Evolutionary conservation across 164 flowering plant genomes (phyloP), one percentile per base, ranked within the genome.

Genomic region (Chimonanthus praecox): DNA sequence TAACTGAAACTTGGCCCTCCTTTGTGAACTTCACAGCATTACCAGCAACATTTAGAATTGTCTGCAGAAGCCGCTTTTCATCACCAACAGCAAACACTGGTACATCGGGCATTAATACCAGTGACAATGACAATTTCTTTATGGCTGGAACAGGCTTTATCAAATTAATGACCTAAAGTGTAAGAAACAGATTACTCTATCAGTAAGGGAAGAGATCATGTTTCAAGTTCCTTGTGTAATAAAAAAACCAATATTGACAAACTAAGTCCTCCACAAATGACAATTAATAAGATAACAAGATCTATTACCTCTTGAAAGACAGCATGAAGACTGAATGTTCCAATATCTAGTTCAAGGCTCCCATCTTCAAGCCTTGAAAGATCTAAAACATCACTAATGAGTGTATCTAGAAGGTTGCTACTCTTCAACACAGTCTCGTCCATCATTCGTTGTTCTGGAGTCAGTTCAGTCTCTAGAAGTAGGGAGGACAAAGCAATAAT

Each of bases 301-400:
- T 10, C 7, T 6, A 60, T 7, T 77, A 90, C 98, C 95, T 92
- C 95, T 72, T 68, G 85, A 75, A 94, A 87, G 9, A 88, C 78
- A 43, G 79, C 78, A 77, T 84, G 92, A 69, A 92, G 90, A 74
- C 83, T 87, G 74, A 92, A 94, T 16, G 85, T 80, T 70, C 83
- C 88, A 54, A 77, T 49, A 7, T 94, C 97, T 79, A 94, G 95
- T 78, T 86, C 87, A 81, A 94, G 88, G 80, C 94, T 94, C 45
- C 97, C 97, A 84, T 94, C 97, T 82, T 93, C 98, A 79, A 94
- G 95, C 83, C 88, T 89, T 71, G 98, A 94, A 72, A 94, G 90
- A 80, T 91, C 98, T 75, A 94, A 79, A 7, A 94, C 98, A 84
- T 92, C 98, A 84, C 92, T 92, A 66, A 94, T 92, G 15, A 94